These are phyloP conservation scores for Verbascum thapsus DNA, from an alignment of 257 asterid species.

Conservation along the genomic window DNA sequence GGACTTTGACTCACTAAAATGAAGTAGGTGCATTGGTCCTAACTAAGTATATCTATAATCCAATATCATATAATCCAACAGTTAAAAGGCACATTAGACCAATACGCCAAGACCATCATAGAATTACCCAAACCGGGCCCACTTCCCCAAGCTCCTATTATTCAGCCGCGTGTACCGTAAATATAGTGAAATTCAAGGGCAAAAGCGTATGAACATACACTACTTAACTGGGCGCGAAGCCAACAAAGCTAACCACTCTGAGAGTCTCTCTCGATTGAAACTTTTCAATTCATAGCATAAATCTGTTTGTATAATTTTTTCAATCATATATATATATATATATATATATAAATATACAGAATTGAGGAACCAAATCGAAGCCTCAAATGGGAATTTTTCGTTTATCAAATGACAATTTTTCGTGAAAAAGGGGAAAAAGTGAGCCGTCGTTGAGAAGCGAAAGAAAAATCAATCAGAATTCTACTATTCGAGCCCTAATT, in stretches of 20 bases:
- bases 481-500: slow-evolving; percentile 30
- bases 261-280: slow-evolving; percentile 7
- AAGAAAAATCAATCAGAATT: slow-evolving; percentile 19
- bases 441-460: slow-evolving; percentile 31
- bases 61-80: too few species aligned
- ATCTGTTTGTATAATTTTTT: neutral
- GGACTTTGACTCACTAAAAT: too few species aligned
- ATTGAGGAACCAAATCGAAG: slow-evolving; percentile 30
- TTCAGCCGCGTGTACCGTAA: too few species aligned
- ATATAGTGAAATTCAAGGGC: slow-evolving; percentile 15
- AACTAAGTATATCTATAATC: too few species aligned
- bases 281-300: neutral
- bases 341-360: neutral
- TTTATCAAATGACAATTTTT: neutral
- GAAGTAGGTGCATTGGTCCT: too few species aligned
- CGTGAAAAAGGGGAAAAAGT: slow-evolving; percentile 2
- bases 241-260: neutral
- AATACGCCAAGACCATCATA: too few species aligned
- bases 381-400: slow-evolving; percentile 22
- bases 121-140: too few species aligned
- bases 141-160: too few species aligned
- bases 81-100: too few species aligned
- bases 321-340: neutral
- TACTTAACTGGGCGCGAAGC: slow-evolving; percentile 33
- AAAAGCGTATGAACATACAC: slow-evolving; percentile 18